Conservation (phyloP, 202 grass and related monocot genomes). For the Zoysia matrella region DNA sequence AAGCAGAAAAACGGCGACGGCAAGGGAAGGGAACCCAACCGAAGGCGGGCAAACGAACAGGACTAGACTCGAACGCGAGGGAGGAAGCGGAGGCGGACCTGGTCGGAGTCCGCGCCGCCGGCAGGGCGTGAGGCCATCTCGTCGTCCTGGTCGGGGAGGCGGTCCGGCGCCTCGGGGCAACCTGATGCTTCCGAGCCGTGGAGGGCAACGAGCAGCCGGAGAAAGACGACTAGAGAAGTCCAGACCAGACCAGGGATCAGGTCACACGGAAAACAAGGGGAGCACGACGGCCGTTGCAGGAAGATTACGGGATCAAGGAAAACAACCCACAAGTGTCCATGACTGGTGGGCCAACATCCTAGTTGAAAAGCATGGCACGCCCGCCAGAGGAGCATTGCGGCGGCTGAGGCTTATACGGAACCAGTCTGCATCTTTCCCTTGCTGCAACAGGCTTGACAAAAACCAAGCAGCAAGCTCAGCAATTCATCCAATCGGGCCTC, state of each 20-base stretch:
- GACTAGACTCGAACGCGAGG: no score
- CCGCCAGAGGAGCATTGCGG: no score
- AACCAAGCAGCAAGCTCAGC: no score
- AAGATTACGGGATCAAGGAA: no score
- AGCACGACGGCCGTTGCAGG: no score
- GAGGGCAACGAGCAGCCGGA: neutral
- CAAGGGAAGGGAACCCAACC: neutral
- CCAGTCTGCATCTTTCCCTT: no score
- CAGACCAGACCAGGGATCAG: neutral
- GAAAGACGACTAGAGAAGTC: neutral
- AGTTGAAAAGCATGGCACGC: no score
- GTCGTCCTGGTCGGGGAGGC: neutral
- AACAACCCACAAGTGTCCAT: no score
- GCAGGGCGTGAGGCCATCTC: slow-evolving; percentile 44
- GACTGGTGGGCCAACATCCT: no score
- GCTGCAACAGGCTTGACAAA: no score
- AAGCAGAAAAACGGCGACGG: neutral
- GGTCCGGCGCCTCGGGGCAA: neutral
- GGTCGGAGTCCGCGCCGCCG: slow-evolving; percentile 39
- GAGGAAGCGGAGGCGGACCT: slow-evolving; percentile 36
- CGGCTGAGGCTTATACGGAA: no score
- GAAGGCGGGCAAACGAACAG: neutral
- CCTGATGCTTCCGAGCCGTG: neutral
- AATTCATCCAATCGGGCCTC: no score
- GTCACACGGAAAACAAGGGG: neutral